phyloP scores from a whole-genome alignment of 2,329 filamentous ascomycete species.

The Fusarium vanettenii region DNA sequence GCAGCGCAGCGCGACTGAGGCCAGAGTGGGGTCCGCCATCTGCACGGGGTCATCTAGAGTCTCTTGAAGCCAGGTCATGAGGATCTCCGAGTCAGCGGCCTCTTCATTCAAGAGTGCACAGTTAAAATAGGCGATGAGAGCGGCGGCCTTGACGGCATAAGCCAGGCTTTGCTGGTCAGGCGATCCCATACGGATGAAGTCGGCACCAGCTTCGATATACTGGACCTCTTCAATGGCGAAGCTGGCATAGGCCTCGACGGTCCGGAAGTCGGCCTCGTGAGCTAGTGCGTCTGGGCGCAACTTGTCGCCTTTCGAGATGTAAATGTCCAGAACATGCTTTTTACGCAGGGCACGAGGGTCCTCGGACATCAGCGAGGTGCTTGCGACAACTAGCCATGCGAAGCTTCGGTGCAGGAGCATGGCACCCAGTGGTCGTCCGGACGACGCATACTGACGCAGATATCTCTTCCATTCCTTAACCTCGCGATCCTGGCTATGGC shows the following conservation, averaged over 20 bases:
- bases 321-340: conserved; percentile 77
- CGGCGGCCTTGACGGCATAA: conserved; percentile 85
- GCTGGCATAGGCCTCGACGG: conserved; percentile 73
- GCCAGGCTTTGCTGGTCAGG: conserved; percentile 88
- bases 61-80: conserved; percentile 89
- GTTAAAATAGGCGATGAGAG: conserved; percentile 85
- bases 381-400: conserved; percentile 84
- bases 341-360: conserved; percentile 69
- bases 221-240: conserved; percentile 86
- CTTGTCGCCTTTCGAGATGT: conserved; percentile 69
- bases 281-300: conserved; percentile 51
- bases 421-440: conserved; percentile 85
- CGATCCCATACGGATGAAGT: conserved; percentile 85
- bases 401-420: conserved; percentile 93
- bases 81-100: conserved; percentile 79
- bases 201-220: conserved; percentile 86
- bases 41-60: conserved; percentile 82
- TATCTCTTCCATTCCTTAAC: conserved; percentile 90
- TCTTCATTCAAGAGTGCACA: conserved; percentile 87
- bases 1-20: conserved; percentile 81
- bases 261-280: conserved; percentile 64
- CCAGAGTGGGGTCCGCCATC: conserved; percentile 83
- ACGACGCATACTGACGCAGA: conserved; percentile 82
- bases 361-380: conserved; percentile 78
- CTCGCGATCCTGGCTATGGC: conserved; percentile 71